Evolutionary conservation across 495 filamentous ascomycete species (phyloP), one percentile per base, ranked within the genome.

Genomic region (Neurospora tetraspora): DNA sequence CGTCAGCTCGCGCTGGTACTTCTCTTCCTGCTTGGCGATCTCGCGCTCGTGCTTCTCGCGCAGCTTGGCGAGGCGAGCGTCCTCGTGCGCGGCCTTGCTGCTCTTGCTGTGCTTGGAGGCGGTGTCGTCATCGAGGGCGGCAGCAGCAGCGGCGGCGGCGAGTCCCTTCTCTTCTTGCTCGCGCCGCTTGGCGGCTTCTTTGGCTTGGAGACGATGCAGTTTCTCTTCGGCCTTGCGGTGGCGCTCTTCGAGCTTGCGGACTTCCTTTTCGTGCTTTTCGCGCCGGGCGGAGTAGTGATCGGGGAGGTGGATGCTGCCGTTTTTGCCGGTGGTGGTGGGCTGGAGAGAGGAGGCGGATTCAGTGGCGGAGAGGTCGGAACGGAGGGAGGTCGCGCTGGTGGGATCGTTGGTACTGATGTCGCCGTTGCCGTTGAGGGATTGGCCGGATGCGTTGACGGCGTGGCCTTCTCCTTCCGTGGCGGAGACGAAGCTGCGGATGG

Each of bases 181-280:
- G 53, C 53, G 76, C 20, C 77, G 78, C 71, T 84, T 86, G 7
- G 76, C 73, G 12, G 81, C 77, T 18, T 84, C 81, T 23, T 84
- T 81, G 73, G 86, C 83, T 16, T 85, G 82, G 34, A 84, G 82
- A 71, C 87, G 84, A 81, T 73, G 76, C 0, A 97, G 82, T 76
- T 94, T 93, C 45, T 90, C 88, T 27, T 94, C 88, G 3, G 93
- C 83, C 71, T 91, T 90, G 45, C 85, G 85, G 73, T 91, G 91
- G 72, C 90, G 89, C 8, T 90, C 85, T 14, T 92, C 86, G 1
- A 97, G 87, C 74, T 94, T 96, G 45, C 83, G 81, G 3, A 97
- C 85, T 11, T 96, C 92, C 73, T 90, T 92, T 39, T 94, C 90
- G 73, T 93, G 85, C 47, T 85, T 1, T 83, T 80, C n/a, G 69